Conservation (phyloP, 1,139 yeast genomes). For the Candida tropicalis region DNA sequence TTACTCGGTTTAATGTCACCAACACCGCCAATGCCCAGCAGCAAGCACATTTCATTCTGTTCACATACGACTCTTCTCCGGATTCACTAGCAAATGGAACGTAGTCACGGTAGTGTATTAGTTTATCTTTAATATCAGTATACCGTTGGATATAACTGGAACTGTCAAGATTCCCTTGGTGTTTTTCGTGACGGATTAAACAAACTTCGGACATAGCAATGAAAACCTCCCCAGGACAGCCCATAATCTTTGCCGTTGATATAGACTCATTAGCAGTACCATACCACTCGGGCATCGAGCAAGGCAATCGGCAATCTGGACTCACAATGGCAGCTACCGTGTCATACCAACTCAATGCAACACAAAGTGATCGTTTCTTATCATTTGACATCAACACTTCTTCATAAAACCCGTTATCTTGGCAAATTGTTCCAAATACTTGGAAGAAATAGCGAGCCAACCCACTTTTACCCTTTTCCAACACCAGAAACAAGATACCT, state of each 20-base stretch:
- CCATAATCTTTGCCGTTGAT: slow-evolving; percentile 55
- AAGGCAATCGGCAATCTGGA: slow-evolving; percentile 56
- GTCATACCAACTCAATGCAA: slow-evolving; percentile 58
- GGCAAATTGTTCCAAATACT: slow-evolving; percentile 51
- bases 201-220: slow-evolving; percentile 46
- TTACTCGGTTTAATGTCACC: slow-evolving; percentile 37
- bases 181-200: slow-evolving; percentile 35
- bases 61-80: slow-evolving; percentile 26
- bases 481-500: slow-evolving; percentile 50
- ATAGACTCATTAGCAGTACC: slow-evolving; percentile 41
- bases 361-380: slow-evolving; percentile 49
- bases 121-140: slow-evolving; percentile 28
- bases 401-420: slow-evolving; percentile 28
- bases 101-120: slow-evolving; percentile 49
- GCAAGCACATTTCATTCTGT: slow-evolving; percentile 50
- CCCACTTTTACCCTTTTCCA: slow-evolving; percentile 56
- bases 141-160: slow-evolving; percentile 15
- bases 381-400: slow-evolving; percentile 37
- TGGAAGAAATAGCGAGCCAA: slow-evolving; percentile 49
- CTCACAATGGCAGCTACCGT: slow-evolving; percentile 56
- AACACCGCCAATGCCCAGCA: slow-evolving; percentile 55
- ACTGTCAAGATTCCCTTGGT: slow-evolving; percentile 8
- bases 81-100: slow-evolving; percentile 30
- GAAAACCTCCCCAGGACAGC: slow-evolving; percentile 60
- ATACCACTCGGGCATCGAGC: slow-evolving; percentile 53